These are phyloP conservation scores for Verticillium albo-atrum DNA, from an alignment of 2,329 filamentous ascomycete genomes.

Conservation along the genomic window DNA sequence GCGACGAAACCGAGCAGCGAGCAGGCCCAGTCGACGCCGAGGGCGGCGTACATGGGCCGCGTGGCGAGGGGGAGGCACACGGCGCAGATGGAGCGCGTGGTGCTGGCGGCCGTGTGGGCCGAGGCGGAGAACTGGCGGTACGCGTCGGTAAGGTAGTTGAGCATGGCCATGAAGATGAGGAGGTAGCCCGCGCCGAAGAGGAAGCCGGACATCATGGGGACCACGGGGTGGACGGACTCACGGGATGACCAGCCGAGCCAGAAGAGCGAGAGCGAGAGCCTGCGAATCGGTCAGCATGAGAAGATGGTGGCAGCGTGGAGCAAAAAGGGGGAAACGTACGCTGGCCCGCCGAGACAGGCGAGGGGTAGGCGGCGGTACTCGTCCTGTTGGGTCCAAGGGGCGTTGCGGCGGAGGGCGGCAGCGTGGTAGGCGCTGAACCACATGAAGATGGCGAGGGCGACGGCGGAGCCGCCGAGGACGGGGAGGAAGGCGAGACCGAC, in stretches of 20 bases:
- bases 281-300: not conserved
- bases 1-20: conserved; percentile 47
- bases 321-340: conserved; percentile 30
- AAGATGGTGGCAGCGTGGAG: conserved; percentile 14
- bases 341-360: conserved; percentile 56
- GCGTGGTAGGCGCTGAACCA: conserved; percentile 23
- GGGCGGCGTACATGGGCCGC: conserved; percentile 40
- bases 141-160: conserved; percentile 62
- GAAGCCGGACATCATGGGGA: conserved; percentile 56
- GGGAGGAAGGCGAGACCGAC: conserved; percentile 66
- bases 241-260: conserved; percentile 59
- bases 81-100: conserved; percentile 12
- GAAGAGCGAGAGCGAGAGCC: conserved; percentile 43
- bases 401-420: conserved; percentile 16
- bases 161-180: conserved; percentile 58
- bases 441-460: conserved; percentile 17
- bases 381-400: conserved; percentile 23
- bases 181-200: conserved; percentile 59
- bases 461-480: conserved; percentile 19
- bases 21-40: conserved; percentile 46
- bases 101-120: conserved; percentile 14
- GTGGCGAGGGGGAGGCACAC: conserved; percentile 52
- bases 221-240: conserved; percentile 42
- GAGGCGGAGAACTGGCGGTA: conserved; percentile 36
- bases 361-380: conserved; percentile 32